phyloP scores from a whole-genome alignment of 2,329 filamentous ascomycete genomes.

The Lasiodiplodia theobromae region DNA sequence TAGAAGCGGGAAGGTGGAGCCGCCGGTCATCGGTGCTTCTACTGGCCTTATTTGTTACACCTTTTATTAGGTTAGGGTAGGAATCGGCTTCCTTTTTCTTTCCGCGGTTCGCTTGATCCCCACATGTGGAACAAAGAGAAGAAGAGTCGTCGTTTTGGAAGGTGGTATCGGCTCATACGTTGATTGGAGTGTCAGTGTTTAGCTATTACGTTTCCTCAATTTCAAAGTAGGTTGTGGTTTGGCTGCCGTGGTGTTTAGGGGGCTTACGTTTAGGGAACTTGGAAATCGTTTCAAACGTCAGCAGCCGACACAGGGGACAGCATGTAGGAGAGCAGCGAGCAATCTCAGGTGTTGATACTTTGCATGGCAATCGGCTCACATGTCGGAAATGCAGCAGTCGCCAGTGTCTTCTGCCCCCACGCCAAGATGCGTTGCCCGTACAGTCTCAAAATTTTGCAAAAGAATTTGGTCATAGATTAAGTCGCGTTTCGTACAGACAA shows the following conservation, averaged over 20 bases:
- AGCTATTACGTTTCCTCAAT: neutral
- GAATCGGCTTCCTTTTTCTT: neutral
- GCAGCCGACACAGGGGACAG: neutral
- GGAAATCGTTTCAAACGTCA: neutral
- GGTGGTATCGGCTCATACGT: neutral
- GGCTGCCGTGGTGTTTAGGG: neutral
- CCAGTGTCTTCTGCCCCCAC: neutral
- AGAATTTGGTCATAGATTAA: neutral
- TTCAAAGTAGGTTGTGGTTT: neutral
- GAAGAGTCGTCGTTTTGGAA: neutral
- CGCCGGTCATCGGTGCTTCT: neutral
- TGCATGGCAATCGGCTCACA: neutral
- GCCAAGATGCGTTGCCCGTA: neutral
- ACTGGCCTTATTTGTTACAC: neutral
- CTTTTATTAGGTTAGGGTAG: neutral
- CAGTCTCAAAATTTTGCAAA: neutral
- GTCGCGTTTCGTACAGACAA: neutral
- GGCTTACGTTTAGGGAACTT: neutral
- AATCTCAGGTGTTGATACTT: neutral
- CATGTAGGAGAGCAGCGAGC: neutral
- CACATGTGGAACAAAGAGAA: neutral
- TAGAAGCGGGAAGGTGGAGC: neutral
- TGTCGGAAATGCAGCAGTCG: neutral
- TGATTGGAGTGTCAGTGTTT: neutral
- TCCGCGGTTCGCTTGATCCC: neutral